Percentiles rank a stretch among this genome's conserved stretches.
Evolutionary conservation across 2,329 filamentous ascomycete genomes (phyloP).

Genomic region (Xylaria sp.): DNA sequence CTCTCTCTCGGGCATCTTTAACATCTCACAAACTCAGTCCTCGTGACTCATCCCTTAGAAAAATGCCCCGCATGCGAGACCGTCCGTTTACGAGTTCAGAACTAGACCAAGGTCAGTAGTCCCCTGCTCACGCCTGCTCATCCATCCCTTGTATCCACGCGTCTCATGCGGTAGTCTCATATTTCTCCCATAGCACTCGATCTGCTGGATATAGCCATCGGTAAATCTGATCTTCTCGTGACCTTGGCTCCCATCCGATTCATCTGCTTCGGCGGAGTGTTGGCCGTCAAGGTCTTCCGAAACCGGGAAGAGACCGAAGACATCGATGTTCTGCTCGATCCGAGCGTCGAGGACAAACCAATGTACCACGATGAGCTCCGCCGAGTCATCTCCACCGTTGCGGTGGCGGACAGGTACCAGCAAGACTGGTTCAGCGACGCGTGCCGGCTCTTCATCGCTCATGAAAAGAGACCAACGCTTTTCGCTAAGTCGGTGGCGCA

Average conservation of each 20-base stretch:
- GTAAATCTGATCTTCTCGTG: background rate
- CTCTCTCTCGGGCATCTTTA: background rate
- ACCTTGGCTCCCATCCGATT: background rate
- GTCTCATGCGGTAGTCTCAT: background rate
- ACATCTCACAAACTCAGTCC: background rate
- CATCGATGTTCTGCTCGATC: background rate
- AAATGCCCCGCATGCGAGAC: background rate
- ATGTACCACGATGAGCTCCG: background rate
- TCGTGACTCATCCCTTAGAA: background rate
- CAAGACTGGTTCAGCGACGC: conserved; percentile 1
- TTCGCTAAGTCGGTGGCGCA: conserved; percentile 1
- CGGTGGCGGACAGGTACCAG: background rate
- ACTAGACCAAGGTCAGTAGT: conserved; percentile 1
- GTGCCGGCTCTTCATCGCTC: conserved; percentile 6
- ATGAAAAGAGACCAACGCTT: background rate
- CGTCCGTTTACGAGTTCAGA: background rate
- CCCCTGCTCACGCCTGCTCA: background rate
- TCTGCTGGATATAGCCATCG: background rate
- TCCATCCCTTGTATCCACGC: background rate
- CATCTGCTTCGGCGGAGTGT: background rate
- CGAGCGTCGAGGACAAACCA: background rate
- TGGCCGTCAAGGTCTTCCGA: conserved; percentile 4
- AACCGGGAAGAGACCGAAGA: background rate
- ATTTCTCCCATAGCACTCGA: background rate
- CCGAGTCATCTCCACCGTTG: background rate